phyloP scores from a whole-genome alignment of 2,329 filamentous ascomycete species.

The Xylogone sp. region DNA sequence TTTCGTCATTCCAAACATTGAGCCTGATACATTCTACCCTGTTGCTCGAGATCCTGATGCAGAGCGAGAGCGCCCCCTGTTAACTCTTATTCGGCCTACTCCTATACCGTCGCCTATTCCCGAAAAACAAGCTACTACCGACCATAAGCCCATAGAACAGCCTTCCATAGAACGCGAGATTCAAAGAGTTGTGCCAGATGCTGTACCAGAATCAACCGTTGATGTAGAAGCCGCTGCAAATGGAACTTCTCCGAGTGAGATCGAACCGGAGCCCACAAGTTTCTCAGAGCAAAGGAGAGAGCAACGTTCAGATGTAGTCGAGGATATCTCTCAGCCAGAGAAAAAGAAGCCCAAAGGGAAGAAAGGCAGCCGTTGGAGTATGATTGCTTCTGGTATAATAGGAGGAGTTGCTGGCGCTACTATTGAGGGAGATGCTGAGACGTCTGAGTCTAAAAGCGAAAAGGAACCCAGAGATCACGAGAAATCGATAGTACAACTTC shows the following conservation, averaged over 20 bases:
- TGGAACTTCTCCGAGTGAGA: too few species aligned
- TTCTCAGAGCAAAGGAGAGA: slow-evolving; percentile 39
- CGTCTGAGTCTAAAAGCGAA: slow-evolving; percentile 11
- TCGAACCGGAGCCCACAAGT: too few species aligned
- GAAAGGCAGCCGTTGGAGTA: slow-evolving; percentile 43
- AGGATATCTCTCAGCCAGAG: slow-evolving; percentile 30
- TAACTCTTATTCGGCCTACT: slow-evolving; percentile 60
- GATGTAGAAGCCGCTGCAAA: slow-evolving; percentile 40
- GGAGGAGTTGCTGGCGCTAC: slow-evolving; percentile 33
- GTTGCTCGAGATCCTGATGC: slow-evolving; percentile 22
- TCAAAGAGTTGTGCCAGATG: slow-evolving; percentile 28
- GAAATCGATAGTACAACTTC: slow-evolving; percentile 3
- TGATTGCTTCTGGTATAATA: slow-evolving; percentile 46
- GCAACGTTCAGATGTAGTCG: slow-evolving; percentile 17
- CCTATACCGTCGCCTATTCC: slow-evolving; percentile 48
- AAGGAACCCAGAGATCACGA: slow-evolving; percentile 8
- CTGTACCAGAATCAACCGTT: slow-evolving; percentile 36
- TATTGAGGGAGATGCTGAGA: slow-evolving; percentile 18
- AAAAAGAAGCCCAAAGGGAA: slow-evolving; percentile 15
- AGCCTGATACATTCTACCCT: slow-evolving; percentile 16
- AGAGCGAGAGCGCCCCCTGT: slow-evolving; percentile 40
- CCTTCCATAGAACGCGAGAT: slow-evolving; percentile 7
- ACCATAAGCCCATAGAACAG: slow-evolving; percentile 9
- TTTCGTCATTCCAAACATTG: slow-evolving; percentile 30
- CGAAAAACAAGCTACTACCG: slow-evolving; percentile 33